Evolutionary conservation across 305 asterid species (phyloP).

Genomic region (Fraxinus platypoda): DNA sequence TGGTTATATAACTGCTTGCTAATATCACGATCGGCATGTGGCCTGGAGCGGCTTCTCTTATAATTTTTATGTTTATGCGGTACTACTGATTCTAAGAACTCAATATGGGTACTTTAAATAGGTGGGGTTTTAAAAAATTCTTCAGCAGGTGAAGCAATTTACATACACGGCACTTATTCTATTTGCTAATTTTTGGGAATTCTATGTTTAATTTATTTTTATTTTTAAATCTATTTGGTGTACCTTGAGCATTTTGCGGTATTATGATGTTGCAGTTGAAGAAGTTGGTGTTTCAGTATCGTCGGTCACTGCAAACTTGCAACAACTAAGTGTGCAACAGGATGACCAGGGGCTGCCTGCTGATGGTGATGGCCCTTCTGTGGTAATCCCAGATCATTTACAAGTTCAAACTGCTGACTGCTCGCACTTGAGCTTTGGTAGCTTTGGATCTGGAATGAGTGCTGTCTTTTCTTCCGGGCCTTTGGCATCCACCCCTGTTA

Average conservation of each 20-base stretch:
- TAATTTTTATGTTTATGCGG: background rate
- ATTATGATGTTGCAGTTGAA: constrained; percentile 51
- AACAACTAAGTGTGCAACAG: constrained; percentile 51
- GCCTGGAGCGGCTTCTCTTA: background rate
- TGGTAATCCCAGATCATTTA: constrained; percentile 81
- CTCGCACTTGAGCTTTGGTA: constrained; percentile 95
- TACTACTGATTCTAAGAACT: background rate
- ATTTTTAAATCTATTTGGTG: constrained; percentile 10
- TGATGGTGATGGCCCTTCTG: constrained; percentile 64
- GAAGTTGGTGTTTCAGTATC: constrained; percentile 49
- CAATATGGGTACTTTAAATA: background rate
- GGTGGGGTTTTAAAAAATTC: background rate
- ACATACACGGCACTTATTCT: background rate
- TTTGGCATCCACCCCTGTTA: constrained; percentile 43
- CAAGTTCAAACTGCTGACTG: constrained; percentile 77
- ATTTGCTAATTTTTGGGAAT: background rate
- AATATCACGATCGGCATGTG: background rate
- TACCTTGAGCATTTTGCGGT: constrained; percentile 13
- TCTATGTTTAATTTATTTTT: constrained; percentile 5
- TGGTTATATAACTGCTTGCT: background rate
- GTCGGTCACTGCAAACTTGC: constrained; percentile 55
- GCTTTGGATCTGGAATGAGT: constrained; percentile 58
- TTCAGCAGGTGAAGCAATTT: background rate
- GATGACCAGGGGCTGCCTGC: constrained; percentile 49
- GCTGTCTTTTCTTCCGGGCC: constrained; percentile 47